phyloP scores from a whole-genome alignment of 78 protist genomes.

The Planoprotostelium fungivorum region DNA sequence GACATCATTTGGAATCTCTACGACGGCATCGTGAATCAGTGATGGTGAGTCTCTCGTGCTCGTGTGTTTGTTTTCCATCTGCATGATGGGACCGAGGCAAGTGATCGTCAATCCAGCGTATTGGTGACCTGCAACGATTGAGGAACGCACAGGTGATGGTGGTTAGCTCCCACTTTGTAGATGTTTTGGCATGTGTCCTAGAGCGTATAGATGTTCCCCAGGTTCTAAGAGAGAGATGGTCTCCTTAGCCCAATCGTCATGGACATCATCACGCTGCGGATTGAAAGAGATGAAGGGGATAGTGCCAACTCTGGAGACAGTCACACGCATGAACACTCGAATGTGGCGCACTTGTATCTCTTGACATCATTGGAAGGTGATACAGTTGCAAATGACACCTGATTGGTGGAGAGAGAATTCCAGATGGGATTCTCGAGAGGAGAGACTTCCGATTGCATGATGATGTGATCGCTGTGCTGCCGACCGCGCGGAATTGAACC shows the following conservation, averaged over 20 bases:
- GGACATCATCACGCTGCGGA: neutral
- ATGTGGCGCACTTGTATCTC: neutral
- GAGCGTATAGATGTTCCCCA: neutral
- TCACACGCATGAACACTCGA: neutral
- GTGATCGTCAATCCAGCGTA: neutral
- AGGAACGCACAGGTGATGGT: no score
- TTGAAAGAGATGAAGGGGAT: neutral
- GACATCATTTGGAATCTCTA: neutral
- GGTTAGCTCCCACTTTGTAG: neutral
- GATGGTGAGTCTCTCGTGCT: neutral
- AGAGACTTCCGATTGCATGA: neutral
- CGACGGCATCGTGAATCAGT: neutral
- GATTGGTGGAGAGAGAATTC: neutral
- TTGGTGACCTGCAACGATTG: neutral
- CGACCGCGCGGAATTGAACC: no score
- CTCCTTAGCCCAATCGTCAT: neutral
- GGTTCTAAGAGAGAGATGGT: neutral
- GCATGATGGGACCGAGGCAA: neutral
- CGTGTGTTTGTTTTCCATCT: neutral
- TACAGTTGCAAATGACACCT: neutral
- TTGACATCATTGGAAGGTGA: neutral
- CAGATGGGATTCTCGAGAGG: neutral
- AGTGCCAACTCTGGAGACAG: neutral
- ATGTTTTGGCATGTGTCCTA: neutral
- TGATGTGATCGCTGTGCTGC: no score